Evolutionary conservation across 306 rosid species (phyloP).

Genomic region (Datisca glomerata): DNA sequence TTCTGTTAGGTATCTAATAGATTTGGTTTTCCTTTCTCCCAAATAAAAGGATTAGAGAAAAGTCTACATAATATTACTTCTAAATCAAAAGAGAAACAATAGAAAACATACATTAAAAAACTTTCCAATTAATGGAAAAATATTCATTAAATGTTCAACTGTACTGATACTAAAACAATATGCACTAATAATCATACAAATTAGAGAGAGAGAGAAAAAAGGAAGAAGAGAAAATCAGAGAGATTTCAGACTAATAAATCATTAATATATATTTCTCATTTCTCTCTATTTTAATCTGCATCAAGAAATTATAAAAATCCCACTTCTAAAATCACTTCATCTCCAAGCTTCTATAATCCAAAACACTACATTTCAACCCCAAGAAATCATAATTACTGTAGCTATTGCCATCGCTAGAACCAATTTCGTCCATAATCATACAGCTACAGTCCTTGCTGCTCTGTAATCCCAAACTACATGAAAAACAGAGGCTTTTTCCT

Average conservation of each 20-base stretch:
- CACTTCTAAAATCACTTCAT: constrained; percentile 38
- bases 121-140: constrained; percentile 4
- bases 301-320: constrained; percentile 5
- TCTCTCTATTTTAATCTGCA: constrained; percentile 9
- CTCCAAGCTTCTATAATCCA: constrained; percentile 81
- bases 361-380: constrained; percentile 54
- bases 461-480: constrained; percentile 44
- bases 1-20: no score
- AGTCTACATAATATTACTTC: neutral
- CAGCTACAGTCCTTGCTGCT: constrained; percentile 40
- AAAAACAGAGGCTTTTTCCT: constrained; percentile 22
- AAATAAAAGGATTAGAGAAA: no score
- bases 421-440: constrained; percentile 10
- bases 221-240: constrained; percentile 9
- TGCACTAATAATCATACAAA: constrained; percentile 38
- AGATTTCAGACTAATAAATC: constrained; percentile 7
- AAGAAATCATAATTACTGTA: constrained; percentile 66
- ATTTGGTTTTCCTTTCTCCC: no score
- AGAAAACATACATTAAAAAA: neutral
- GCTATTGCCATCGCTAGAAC: constrained; percentile 9
- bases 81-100: neutral
- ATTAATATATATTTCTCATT: constrained; percentile 15
- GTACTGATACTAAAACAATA: constrained; percentile 42
- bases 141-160: constrained; percentile 24
- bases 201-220: constrained; percentile 13